These are phyloP conservation scores for Colletotrichum lini DNA, from an alignment of 2,329 filamentous ascomycete species.

Conservation along the genomic window DNA sequence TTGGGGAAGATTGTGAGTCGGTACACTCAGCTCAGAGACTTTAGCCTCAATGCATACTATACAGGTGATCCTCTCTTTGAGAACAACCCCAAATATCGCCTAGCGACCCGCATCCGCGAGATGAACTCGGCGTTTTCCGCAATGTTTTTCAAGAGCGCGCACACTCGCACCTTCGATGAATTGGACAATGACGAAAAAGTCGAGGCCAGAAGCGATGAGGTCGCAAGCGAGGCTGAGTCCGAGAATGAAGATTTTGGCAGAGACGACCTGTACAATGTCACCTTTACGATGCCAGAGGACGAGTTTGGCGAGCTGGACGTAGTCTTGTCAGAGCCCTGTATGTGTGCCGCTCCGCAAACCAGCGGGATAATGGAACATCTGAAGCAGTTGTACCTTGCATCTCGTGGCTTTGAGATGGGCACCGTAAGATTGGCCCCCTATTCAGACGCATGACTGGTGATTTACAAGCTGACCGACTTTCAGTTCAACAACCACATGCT, in stretches of 20 bases:
- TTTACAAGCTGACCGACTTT: not conserved
- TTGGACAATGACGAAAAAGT: conserved; percentile 21
- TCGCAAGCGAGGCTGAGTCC: conserved; percentile 13
- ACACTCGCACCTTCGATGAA: conserved; percentile 42
- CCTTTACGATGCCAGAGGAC: not conserved
- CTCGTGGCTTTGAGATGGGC: conserved; percentile 69
- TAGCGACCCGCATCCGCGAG: conserved; percentile 56
- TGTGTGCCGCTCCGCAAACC: not conserved
- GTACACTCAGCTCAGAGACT: conserved; percentile 49
- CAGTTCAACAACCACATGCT: conserved; percentile 60
- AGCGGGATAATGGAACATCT: conserved; percentile 54
- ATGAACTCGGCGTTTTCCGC: conserved; percentile 55
- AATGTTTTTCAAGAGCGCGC: conserved; percentile 46
- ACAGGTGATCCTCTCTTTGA: conserved; percentile 50
- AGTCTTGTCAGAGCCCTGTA: conserved; percentile 39
- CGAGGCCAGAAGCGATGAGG: conserved; percentile 44
- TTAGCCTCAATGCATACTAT: conserved; percentile 55
- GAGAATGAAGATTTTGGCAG: not conserved
- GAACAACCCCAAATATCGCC: conserved; percentile 46
- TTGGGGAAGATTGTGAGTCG: conserved; percentile 52
- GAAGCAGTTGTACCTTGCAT: conserved; percentile 54
- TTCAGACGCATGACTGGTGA: too few species aligned
- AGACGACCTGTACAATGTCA: not conserved
- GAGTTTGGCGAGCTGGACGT: conserved; percentile 4
- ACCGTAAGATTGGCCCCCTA: conserved; percentile 53